These are phyloP conservation scores for Syzygium syzygioides DNA, from an alignment of 441 rosid species.

Conservation along the genomic window DNA sequence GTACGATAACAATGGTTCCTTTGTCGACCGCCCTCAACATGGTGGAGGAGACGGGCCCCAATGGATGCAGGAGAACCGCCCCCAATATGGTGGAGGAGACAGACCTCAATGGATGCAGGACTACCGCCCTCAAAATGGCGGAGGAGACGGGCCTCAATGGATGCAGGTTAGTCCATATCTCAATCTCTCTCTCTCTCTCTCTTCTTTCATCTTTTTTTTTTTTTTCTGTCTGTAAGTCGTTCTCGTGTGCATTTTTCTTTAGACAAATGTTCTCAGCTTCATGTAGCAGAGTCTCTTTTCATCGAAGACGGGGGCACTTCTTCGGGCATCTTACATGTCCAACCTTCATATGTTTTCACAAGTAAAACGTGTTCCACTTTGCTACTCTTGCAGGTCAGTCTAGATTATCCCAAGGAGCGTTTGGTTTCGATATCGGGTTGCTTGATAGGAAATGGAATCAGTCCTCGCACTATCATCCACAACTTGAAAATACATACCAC, in stretches of 20 bases:
- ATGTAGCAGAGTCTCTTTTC: background rate
- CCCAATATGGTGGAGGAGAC: too few relatives aligned
- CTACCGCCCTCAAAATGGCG: too few relatives aligned
- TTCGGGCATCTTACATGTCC: background rate
- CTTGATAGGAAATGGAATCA: background rate
- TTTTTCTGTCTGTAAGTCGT: too few relatives aligned
- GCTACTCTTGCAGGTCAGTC: background rate
- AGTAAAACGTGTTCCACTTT: background rate
- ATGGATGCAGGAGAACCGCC: too few relatives aligned
- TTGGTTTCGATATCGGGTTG: background rate
- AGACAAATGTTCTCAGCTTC: background rate
- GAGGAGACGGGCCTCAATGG: too few relatives aligned
- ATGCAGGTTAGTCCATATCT: background rate
- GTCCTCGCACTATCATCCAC: background rate
- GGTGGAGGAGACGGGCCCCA: too few relatives aligned
- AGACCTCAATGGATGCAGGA: too few relatives aligned
- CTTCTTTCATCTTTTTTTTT: too few relatives aligned
- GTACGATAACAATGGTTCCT: too few relatives aligned
- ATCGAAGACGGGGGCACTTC: rapidly evolving
- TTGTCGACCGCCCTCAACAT: too few relatives aligned
- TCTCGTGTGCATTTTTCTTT: background rate
- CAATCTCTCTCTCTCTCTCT: too few relatives aligned
- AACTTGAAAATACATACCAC: too few relatives aligned
- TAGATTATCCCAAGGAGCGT: background rate
- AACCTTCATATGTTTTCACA: background rate